Evolutionary conservation across 2,329 filamentous ascomycete species (phyloP).

Genomic region (Arthrobotrys entomopaga): DNA sequence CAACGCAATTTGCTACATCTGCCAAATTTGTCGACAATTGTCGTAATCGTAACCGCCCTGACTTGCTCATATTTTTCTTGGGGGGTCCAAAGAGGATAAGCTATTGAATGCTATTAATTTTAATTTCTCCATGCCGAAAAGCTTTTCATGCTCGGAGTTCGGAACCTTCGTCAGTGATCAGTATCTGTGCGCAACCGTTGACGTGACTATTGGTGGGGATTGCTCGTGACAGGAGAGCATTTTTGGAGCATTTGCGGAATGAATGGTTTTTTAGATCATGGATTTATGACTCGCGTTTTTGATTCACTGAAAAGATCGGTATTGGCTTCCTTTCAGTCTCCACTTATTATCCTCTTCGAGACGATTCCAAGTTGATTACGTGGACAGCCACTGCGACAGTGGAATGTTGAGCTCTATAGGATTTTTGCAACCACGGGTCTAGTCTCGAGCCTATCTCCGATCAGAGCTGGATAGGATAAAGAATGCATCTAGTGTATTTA

Average conservation of each 20-base stretch:
- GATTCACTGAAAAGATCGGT: too few species aligned
- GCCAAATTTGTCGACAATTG: neutral
- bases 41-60: slow-evolving; percentile 22
- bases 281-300: too few species aligned
- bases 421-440: too few species aligned
- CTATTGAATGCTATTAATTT: neutral
- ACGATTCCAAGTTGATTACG: too few species aligned
- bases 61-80: slow-evolving; percentile 23
- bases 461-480: too few species aligned
- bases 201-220: neutral
- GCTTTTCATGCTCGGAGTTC: neutral
- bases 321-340: too few species aligned
- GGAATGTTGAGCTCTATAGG: too few species aligned
- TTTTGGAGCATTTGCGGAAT: neutral
- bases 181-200: slow-evolving; percentile 19
- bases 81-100: slow-evolving; percentile 15
- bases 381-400: too few species aligned
- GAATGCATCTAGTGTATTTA: too few species aligned
- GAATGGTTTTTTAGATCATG: neutral
- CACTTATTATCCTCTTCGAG: too few species aligned
- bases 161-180: neutral
- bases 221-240: slow-evolving; percentile 6
- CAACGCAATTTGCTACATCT: slow-evolving; percentile 40
- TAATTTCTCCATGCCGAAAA: neutral
- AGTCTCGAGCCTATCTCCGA: too few species aligned